Percentiles rank a stretch among this genome's conserved stretches.
Evolutionary conservation across 139 green algal species (phyloP).

Genomic region (Mesotaenium endlicherianum): DNA sequence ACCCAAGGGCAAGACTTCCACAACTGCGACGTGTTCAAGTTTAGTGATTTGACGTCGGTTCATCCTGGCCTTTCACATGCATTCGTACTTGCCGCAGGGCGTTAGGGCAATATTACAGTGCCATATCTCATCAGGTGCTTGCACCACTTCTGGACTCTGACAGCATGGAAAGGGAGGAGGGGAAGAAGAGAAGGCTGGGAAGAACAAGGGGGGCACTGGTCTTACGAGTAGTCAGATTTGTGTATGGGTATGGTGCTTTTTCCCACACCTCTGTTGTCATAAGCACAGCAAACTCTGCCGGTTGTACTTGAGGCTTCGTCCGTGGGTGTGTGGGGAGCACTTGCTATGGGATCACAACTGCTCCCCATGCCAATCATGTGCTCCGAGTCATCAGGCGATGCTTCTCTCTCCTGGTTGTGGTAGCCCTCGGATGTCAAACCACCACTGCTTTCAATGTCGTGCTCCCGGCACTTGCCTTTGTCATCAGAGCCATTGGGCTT

Average conservation of each 20-base stretch:
- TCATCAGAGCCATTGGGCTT: slow-evolving; percentile 19
- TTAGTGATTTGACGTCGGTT: too few species aligned
- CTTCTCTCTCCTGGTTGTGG: background rate
- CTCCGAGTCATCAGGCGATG: background rate
- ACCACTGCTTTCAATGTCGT: background rate
- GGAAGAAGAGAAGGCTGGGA: background rate
- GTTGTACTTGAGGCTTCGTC: too few species aligned
- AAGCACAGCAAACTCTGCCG: background rate
- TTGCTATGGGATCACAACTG: too few species aligned
- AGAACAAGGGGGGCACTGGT: background rate
- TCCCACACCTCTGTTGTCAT: slow-evolving; percentile 28
- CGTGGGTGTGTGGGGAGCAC: too few species aligned
- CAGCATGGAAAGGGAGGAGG: background rate
- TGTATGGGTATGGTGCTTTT: slow-evolving; percentile 15
- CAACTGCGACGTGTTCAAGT: too few species aligned
- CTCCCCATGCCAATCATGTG: background rate
- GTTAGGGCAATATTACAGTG: background rate
- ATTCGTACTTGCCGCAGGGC: background rate
- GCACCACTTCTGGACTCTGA: background rate
- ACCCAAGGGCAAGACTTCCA: too few species aligned
- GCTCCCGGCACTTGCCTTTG: background rate
- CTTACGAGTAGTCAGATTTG: slow-evolving; percentile 18
- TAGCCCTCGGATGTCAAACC: too few species aligned
- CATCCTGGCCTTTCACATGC: too few species aligned
- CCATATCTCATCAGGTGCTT: background rate